phyloP scores from a whole-genome alignment of 495 filamentous ascomycete species.

The Aspergillus wentii region DNA sequence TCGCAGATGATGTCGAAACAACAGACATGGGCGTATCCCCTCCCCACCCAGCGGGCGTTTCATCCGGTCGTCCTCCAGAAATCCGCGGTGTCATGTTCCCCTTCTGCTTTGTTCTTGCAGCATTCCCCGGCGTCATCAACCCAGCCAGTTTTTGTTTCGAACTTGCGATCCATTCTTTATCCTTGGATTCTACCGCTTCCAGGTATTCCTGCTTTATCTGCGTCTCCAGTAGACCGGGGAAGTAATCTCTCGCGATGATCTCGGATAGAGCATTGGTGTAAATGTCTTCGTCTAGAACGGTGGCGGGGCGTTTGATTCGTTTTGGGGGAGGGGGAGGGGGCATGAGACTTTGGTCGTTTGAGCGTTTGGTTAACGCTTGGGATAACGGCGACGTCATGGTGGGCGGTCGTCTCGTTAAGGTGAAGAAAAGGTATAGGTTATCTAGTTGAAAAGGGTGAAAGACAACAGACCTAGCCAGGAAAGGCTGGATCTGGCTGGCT shows the following conservation, averaged over 20 bases:
- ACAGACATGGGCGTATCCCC: slow-evolving; percentile 66
- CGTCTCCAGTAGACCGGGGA: slow-evolving; percentile 82
- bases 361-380: slow-evolving; percentile 33
- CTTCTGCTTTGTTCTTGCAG: slow-evolving; percentile 29
- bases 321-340: slow-evolving; percentile 84
- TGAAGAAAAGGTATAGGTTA: too few relatives aligned
- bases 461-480: too few relatives aligned
- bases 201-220: slow-evolving; percentile 88
- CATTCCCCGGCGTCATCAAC: slow-evolving; percentile 74
- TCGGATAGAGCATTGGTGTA: slow-evolving; percentile 89
- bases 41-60: slow-evolving; percentile 42
- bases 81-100: slow-evolving; percentile 22
- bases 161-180: slow-evolving; percentile 80
- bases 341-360: slow-evolving; percentile 72
- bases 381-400: slow-evolving; percentile 16
- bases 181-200: slow-evolving; percentile 78
- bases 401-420: too few relatives aligned
- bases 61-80: slow-evolving; percentile 46
- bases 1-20: slow-evolving; percentile 23
- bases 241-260: slow-evolving; percentile 96
- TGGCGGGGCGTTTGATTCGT: slow-evolving; percentile 86
- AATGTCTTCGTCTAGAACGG: slow-evolving; percentile 87
- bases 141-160: slow-evolving; percentile 67
- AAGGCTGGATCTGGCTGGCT: too few relatives aligned
- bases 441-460: too few relatives aligned